Evolutionary conservation across 129 eudicot species (phyloP), one percentile per base, ranked within the genome.

Genomic region (Oenanthe sinensis): DNA sequence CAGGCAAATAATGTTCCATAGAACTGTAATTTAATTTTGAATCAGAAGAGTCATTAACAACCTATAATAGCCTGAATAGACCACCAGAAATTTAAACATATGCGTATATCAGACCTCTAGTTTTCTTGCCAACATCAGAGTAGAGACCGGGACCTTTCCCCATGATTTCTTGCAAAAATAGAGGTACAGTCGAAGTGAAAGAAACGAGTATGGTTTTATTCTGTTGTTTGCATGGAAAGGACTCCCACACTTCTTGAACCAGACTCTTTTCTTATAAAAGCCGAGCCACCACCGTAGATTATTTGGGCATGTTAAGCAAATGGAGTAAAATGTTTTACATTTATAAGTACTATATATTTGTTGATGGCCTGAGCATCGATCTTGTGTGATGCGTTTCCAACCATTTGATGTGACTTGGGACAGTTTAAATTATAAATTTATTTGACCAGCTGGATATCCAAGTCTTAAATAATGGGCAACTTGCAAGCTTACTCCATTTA

Each of bases 321-420:
- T 87, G 2, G 89, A 88, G 26, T 58, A n/a, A n/a, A 8, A 60
- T 60, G 68, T 60, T 60, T 60, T 60, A 60, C 87, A 85, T 44
- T 82, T 92, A 89, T 50, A n/a, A n/a, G n/a, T n/a, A 17, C 89
- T 15, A 91, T 92, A 75, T 88, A 89, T 76, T 86, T 92, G 87
- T 89, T 89, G 85, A 86, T 88, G 30, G 30, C 97, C 96, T 28
- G 87, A 72, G 78, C 92, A 89, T 77, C 88, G 91, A 54, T 88
- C 91, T 11, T 81, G 80, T 47, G 82, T 86, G 30, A 92, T 89
- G 16, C 88, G 83, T 60, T 88, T 92, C 83, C 87, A 33, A 33
- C 36, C 36, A 33, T 1, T 33, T 33, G 36, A 33, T 33, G 36
- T 0, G 36, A 33, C 36, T 62, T 55, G 37, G 60, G 82, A 47